Conservation (phyloP, 345 rosid genomes). For the Pistacia atlantica region DNA sequence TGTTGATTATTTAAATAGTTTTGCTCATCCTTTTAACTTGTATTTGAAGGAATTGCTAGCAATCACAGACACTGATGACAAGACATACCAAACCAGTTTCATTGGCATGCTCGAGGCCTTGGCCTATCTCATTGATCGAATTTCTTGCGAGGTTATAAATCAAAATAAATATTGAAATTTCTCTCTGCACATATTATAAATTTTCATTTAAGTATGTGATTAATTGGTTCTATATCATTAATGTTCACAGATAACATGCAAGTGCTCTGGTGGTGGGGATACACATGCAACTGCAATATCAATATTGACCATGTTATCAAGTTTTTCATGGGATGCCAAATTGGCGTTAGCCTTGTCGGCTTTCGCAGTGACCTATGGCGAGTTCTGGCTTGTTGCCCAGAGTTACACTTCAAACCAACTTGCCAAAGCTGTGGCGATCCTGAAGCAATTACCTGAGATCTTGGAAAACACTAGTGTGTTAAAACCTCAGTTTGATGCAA, state of each 20-base stretch:
- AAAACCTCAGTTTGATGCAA: slow-evolving; percentile 57
- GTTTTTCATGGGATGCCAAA: slow-evolving; percentile 80
- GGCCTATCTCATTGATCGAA: slow-evolving; percentile 60
- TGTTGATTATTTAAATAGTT: not conserved
- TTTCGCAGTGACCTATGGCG: slow-evolving; percentile 82
- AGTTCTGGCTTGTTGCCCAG: slow-evolving; percentile 77
- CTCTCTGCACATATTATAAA: not conserved
- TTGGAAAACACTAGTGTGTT: slow-evolving; percentile 46
- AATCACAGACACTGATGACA: slow-evolving; percentile 38
- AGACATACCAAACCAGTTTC: slow-evolving; percentile 18
- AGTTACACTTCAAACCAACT: slow-evolving; percentile 67
- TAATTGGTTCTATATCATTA: slow-evolving; percentile 13
- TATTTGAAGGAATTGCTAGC: slow-evolving; percentile 23
- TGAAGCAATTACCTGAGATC: slow-evolving; percentile 68
- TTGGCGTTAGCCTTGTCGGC: slow-evolving; percentile 73
- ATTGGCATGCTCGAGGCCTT: slow-evolving; percentile 40
- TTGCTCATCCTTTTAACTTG: not conserved
- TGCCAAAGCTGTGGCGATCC: slow-evolving; percentile 77
- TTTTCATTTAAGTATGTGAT: not conserved
- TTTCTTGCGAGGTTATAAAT: slow-evolving; percentile 58
- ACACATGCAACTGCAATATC: slow-evolving; percentile 60
- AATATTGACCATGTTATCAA: slow-evolving; percentile 49
- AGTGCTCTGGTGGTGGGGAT: slow-evolving; percentile 61
- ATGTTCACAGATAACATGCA: slow-evolving; percentile 54
- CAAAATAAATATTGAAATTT: not conserved